phyloP scores from a whole-genome alignment of 2,329 filamentous ascomycete genomes.

The Claviceps lovelessii region DNA sequence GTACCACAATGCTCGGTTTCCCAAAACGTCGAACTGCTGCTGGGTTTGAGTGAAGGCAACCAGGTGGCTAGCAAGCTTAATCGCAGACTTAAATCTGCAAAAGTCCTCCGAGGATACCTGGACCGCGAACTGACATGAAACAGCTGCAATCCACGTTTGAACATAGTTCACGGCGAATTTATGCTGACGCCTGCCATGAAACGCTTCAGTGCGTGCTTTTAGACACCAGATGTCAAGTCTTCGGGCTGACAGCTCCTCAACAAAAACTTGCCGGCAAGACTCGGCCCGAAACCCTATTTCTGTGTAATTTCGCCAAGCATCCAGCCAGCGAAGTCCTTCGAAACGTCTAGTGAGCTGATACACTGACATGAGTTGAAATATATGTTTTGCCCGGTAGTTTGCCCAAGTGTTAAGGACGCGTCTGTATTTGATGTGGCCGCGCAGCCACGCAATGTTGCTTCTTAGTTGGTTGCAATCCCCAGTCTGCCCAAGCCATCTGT shows the following conservation, averaged over 20 bases:
- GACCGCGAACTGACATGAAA: not conserved
- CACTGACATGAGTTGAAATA: slow-evolving; percentile 3
- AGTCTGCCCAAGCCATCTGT: not conserved
- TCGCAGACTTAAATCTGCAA: not conserved
- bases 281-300: slow-evolving; percentile 14
- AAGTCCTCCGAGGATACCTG: not conserved
- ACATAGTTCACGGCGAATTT: slow-evolving; percentile 14
- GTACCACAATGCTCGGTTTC: slow-evolving; percentile 17
- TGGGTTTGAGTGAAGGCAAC: not conserved
- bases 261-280: slow-evolving; percentile 10
- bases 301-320: slow-evolving; percentile 18
- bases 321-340: slow-evolving; percentile 13
- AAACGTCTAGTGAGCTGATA: slow-evolving; percentile 7
- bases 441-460: not conserved
- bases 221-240: slow-evolving; percentile 20
- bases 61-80: not conserved
- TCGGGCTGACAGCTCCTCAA: slow-evolving; percentile 10
- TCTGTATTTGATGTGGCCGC: not conserved
- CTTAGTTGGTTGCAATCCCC: not conserved
- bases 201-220: slow-evolving; percentile 19
- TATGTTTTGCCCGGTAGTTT: not conserved
- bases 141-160: slow-evolving; percentile 15
- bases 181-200: slow-evolving; percentile 21
- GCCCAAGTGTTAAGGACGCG: not conserved
- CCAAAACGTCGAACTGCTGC: slow-evolving; percentile 10